Conservation (phyloP, 2,329 filamentous ascomycete species). For the Pyrenochaeta sp. region DNA sequence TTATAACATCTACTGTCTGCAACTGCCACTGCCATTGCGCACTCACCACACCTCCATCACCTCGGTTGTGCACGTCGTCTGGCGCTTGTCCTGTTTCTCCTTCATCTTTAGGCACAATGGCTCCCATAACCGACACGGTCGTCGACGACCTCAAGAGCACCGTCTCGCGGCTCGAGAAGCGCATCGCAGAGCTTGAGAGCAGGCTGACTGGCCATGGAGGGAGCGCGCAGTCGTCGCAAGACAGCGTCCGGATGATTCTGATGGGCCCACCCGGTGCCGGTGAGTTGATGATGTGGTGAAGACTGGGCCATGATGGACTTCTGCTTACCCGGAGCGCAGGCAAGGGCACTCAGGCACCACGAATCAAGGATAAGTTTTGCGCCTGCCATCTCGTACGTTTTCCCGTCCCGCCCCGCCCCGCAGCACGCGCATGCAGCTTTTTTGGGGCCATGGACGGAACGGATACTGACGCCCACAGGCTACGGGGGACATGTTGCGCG, state of each 20-base stretch:
- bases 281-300: conserved; percentile 59
- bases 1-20: not conserved
- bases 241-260: conserved; percentile 91
- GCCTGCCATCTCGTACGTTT: conserved; percentile 90
- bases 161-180: conserved; percentile 82
- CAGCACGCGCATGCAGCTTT: not conserved
- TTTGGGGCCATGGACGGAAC: not conserved
- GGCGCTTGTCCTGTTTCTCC: conserved; percentile 16
- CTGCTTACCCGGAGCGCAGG: conserved; percentile 63
- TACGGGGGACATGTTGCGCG: conserved; percentile 98
- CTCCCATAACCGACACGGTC: conserved; percentile 81
- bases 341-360: conserved; percentile 98
- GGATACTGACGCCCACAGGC: conserved; percentile 66
- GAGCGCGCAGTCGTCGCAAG: conserved; percentile 51
- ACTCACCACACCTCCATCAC: conserved; percentile 19
- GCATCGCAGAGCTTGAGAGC: conserved; percentile 85
- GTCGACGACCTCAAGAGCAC: conserved; percentile 85
- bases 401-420: no score
- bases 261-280: conserved; percentile 98
- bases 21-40: conserved; percentile 31
- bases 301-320: conserved; percentile 2
- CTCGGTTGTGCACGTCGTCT: conserved; percentile 24
- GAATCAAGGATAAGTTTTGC: conserved; percentile 97
- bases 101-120: conserved; percentile 68
- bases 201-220: conserved; percentile 62